Conservation (phyloP, 2,329 filamentous ascomycete genomes). For the Epichloe scottii region DNA sequence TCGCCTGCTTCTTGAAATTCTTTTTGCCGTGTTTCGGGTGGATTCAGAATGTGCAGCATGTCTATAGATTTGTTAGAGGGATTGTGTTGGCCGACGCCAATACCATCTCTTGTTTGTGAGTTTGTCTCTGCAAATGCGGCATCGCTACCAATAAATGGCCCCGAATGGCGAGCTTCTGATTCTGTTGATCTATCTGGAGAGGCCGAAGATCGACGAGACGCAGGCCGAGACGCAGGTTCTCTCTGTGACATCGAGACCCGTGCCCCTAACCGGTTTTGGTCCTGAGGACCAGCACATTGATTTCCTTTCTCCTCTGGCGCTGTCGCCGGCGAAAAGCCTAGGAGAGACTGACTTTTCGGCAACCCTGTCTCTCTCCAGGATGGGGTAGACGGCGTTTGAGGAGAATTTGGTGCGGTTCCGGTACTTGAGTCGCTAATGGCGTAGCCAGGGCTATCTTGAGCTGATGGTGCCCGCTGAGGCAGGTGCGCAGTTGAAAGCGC, state of each 20-base stretch:
- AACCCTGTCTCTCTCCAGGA: slow-evolving; percentile 16
- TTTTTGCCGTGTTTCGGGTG: slow-evolving; percentile 17
- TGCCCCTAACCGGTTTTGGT: slow-evolving; percentile 40
- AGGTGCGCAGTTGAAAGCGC: slow-evolving; percentile 19
- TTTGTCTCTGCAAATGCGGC: slow-evolving; percentile 13
- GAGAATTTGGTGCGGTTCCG: slow-evolving; percentile 21
- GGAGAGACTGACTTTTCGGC: slow-evolving; percentile 11
- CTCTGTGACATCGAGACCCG: slow-evolving; percentile 53
- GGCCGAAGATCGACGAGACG: slow-evolving; percentile 36
- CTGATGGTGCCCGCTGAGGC: slow-evolving; percentile 22
- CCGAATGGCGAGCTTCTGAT: slow-evolving; percentile 13
- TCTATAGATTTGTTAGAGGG: slow-evolving; percentile 16
- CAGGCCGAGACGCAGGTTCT: slow-evolving; percentile 42
- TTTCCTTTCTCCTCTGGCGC: slow-evolving; percentile 16
- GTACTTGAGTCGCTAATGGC: slow-evolving; percentile 20
- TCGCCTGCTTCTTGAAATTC: slow-evolving; percentile 8
- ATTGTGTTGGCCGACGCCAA: slow-evolving; percentile 14
- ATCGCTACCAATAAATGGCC: slow-evolving; percentile 10
- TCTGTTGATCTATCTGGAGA: slow-evolving; percentile 27
- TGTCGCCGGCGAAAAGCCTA: slow-evolving; percentile 11
- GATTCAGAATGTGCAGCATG: slow-evolving; percentile 27
- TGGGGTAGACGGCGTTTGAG: slow-evolving; percentile 22
- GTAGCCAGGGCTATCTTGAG: slow-evolving; percentile 20
- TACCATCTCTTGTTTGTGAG: slow-evolving; percentile 12
- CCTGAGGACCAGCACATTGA: slow-evolving; percentile 47